A percentile compares a stretch with the other conserved stretches of the same genome.
Conservation (phyloP, 192 early-diverging fungal genomes). For the Radiomyces spectabilis region DNA sequence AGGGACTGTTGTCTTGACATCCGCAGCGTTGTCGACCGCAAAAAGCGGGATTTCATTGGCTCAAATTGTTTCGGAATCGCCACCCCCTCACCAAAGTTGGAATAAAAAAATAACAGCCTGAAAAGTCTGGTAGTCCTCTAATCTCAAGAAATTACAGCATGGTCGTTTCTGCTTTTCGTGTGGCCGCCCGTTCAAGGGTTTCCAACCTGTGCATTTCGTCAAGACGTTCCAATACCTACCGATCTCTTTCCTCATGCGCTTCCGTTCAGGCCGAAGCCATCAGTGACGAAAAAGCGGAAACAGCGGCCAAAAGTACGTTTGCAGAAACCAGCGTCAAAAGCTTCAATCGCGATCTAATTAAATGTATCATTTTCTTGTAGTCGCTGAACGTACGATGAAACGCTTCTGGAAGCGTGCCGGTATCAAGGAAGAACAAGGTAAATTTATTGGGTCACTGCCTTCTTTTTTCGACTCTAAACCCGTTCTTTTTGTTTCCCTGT, state of each 20-base stretch:
- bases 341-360: background rate
- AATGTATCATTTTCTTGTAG: constrained; percentile 11
- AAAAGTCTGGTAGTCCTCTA: too few relatives aligned
- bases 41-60: too few relatives aligned
- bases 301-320: background rate
- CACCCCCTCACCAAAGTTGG: too few relatives aligned
- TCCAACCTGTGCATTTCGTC: too few relatives aligned
- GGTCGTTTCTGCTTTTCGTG: too few relatives aligned
- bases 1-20: too few relatives aligned
- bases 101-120: too few relatives aligned
- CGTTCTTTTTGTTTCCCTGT: background rate
- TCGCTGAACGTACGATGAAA: constrained; percentile 43
- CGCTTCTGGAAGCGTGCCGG: constrained; percentile 55
- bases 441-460: background rate
- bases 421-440: constrained; percentile 42
- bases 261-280: background rate
- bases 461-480: background rate
- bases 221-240: too few relatives aligned
- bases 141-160: too few relatives aligned
- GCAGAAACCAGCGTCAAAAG: background rate
- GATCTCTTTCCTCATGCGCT: background rate
- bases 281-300: background rate
- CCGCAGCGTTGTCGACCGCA: too few relatives aligned
- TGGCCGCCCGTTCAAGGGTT: too few relatives aligned
- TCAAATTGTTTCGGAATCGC: too few relatives aligned